Evolutionary conservation across 768 basidiomycete genomes (phyloP).

Genomic region (Phylloporus scabripes): DNA sequence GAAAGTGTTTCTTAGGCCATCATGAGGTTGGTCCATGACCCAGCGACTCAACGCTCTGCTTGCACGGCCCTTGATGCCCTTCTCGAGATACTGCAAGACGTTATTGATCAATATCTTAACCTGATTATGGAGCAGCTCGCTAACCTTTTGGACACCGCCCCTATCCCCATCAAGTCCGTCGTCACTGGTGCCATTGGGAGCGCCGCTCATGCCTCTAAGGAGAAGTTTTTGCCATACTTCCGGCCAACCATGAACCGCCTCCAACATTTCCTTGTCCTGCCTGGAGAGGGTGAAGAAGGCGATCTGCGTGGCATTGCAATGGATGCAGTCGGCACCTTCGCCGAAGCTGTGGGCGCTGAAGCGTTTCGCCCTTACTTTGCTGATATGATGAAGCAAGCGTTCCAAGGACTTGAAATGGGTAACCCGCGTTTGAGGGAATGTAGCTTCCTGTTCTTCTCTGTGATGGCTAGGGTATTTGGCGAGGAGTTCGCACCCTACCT

Average conservation of each 20-base stretch:
- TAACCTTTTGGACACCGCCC: conserved; percentile 79
- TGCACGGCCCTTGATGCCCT: conserved; percentile 96
- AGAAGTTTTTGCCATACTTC: conserved; percentile 91
- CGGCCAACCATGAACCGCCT: conserved; percentile 84
- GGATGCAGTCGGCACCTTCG: conserved; percentile 98
- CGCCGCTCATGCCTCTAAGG: conserved; percentile 93
- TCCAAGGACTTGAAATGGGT: conserved; percentile 82
- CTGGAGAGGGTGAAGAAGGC: conserved; percentile 83
- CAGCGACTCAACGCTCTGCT: conserved; percentile 83
- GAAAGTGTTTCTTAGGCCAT: conserved; percentile 53
- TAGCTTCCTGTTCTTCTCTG: conserved; percentile 96
- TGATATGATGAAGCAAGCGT: conserved; percentile 94
- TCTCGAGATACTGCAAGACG: conserved; percentile 88
- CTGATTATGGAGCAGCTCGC: conserved; percentile 94
- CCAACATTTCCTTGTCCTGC: conserved; percentile 81
- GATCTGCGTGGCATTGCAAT: conserved; percentile 96
- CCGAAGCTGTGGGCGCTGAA: conserved; percentile 93
- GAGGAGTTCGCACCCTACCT: conserved; percentile 91
- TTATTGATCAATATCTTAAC: conserved; percentile 85
- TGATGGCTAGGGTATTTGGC: conserved; percentile 95
- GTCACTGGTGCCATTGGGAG: conserved; percentile 98
- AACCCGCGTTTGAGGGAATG: conserved; percentile 88
- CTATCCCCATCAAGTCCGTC: conserved; percentile 85
- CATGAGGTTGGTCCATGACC: conserved; percentile 85
- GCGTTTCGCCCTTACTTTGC: conserved; percentile 92